Percentiles rank a stretch among this genome's conserved stretches.
Evolutionary conservation across 257 asterid genomes (phyloP).

Genomic region (Solanum piurae): DNA sequence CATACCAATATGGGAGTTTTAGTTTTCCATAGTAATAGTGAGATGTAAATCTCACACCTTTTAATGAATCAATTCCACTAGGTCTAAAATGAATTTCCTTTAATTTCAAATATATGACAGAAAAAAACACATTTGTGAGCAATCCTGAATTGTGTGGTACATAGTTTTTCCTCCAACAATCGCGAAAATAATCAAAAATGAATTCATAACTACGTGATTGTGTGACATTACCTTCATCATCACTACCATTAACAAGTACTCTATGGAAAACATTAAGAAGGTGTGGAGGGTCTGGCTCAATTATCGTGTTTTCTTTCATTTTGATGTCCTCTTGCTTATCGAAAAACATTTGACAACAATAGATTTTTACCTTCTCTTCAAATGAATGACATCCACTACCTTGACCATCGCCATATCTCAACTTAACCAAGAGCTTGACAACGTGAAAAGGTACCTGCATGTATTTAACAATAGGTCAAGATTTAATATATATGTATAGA

Average conservation of each 20-base stretch:
- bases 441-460: background rate
- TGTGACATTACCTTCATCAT: background rate
- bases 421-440: background rate
- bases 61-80: background rate
- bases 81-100: constrained; percentile 24
- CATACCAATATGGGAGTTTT: constrained; percentile 5
- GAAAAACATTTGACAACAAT: background rate
- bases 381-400: background rate
- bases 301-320: background rate
- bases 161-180: background rate
- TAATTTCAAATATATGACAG: constrained; percentile 16
- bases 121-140: background rate
- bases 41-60: constrained; percentile 3
- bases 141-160: background rate
- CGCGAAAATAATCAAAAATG: background rate
- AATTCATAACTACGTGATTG: background rate
- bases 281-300: background rate
- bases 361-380: background rate
- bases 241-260: background rate
- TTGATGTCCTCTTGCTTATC: background rate
- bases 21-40: constrained; percentile 7
- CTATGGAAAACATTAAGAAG: background rate
- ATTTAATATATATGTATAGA: too few species aligned
- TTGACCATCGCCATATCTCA: background rate
- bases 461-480: too few species aligned